Evolutionary conservation across 2,329 filamentous ascomycete genomes (phyloP).

Genomic region (Parascedosporium putredinis): DNA sequence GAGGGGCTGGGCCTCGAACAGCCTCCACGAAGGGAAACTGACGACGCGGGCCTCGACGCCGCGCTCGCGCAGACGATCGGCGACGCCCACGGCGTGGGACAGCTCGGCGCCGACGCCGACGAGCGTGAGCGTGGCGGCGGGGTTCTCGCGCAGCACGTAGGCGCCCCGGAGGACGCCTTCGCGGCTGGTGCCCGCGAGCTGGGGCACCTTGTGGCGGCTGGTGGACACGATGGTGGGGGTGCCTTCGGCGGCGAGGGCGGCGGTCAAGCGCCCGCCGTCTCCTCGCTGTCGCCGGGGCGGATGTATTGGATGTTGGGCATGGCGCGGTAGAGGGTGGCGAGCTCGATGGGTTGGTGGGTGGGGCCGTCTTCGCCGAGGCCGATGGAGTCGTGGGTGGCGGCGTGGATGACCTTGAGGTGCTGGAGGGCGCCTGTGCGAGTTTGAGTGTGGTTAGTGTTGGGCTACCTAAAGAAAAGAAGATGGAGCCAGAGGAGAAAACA

Average conservation of each 20-base stretch:
- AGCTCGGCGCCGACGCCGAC: slow-evolving; percentile 27
- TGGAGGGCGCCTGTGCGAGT: slow-evolving; percentile 34
- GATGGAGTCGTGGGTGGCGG: slow-evolving; percentile 51
- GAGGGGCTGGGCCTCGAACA: slow-evolving; percentile 30
- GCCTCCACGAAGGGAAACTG: slow-evolving; percentile 33
- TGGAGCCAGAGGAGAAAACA: neutral
- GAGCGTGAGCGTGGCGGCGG: slow-evolving; percentile 32
- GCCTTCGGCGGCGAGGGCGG: slow-evolving; percentile 30
- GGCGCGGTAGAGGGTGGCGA: slow-evolving; percentile 45
- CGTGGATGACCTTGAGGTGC: slow-evolving; percentile 44
- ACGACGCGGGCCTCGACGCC: slow-evolving; percentile 28
- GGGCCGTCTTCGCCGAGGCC: slow-evolving; percentile 51
- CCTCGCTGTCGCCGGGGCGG: slow-evolving; percentile 47
- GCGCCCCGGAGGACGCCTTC: slow-evolving; percentile 32
- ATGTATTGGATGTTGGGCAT: slow-evolving; percentile 55
- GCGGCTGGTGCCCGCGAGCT: slow-evolving; percentile 27
- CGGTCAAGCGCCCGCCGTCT: slow-evolving; percentile 43
- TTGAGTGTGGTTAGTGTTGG: no score
- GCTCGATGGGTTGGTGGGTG: slow-evolving; percentile 51
- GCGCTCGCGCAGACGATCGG: slow-evolving; percentile 24
- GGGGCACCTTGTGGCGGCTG: slow-evolving; percentile 31
- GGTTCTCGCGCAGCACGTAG: slow-evolving; percentile 33
- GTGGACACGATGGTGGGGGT: slow-evolving; percentile 38
- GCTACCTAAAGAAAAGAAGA: no score
- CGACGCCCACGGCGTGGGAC: slow-evolving; percentile 28